Base-by-base conservation (phyloP, 148 eudicot genomes). In the Arbutus unedo region DNA sequence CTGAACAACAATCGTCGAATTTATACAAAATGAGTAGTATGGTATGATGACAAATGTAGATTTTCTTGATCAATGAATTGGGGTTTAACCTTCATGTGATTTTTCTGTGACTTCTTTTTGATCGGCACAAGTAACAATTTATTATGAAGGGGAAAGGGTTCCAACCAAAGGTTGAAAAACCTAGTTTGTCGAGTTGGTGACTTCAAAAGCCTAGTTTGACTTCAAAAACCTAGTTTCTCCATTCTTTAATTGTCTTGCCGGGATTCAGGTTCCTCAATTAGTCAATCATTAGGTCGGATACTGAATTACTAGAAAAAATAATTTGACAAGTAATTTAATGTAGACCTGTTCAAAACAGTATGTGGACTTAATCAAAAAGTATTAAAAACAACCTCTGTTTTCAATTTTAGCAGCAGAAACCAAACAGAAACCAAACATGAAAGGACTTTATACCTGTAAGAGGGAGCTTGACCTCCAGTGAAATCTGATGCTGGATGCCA, bases 401-500 rank as follows among this genome's bases (percentile, higher is more conserved):
- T 10, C 15, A 11, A 4, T 49, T 19, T 66, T 2, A 18, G 49
- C 25, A 54, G 7, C n/a, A 25, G 16, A 57, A 31, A 15, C 3
- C 14, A 78, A 44, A 47, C 0, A 11, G 51, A 51, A 53, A 5
- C 7, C 15, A 21, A 73, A 21, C 50, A 60, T 4, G 1, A 6
- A 8, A 78, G 16, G 21, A 41, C 19, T 25, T n/a, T 4, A 45
- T 50, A 50, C 98, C 97, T 95, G 78, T 74, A 54, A n/a, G 81
- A 51, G 16, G 85, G 85, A 82, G 95, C 98, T 85, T 95, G 90
- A 3, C 89, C 87, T 25, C 81, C 76, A 0, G 98, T 95, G 68
- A 95, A 95, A 84, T 93, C 98, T 44, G 82, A 48, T 0, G 88
- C 21, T 55, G 74, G 81, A 4, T 85, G 81, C 97, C 97, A 95